Evolutionary conservation across 2,329 filamentous ascomycete species (phyloP), one percentile per base, ranked within the genome.

Genomic region (Sporothrix dimorphospora): DNA sequence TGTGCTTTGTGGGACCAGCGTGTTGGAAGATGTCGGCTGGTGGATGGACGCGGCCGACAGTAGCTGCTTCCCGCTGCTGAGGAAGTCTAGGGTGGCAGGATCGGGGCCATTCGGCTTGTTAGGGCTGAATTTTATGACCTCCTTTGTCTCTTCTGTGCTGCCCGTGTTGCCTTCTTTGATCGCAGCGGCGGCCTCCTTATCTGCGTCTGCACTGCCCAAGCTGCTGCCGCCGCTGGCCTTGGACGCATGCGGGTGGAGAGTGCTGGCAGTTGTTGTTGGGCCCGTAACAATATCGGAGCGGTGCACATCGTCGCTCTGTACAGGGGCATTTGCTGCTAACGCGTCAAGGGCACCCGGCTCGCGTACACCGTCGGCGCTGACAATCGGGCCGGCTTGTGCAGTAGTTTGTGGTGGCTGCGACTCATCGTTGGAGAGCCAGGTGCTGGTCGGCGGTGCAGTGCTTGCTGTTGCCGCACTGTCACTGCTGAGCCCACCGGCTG

Each of bases 1-100:
- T 0, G 84, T 88, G 77, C 91, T 89, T 73, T 90, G 86, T 0
- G 84, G 83, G 0, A 90, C 80, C 5, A 75, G 73, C 14, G 75
- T 75, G 4, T 67, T 49, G 1, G 40, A 49, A 27, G 67, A 55
- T 21, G 30, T 72, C 71, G 77, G 77, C 16, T 78, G 38, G 19
- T 75, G 73, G 12, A 78, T 76, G 49, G 76, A 76, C 0, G 73
- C 70, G 45, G 78, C 72, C 0, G 77, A 73, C 9, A 72, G 61
- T 14, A 72, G 70, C 72, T 75, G 75, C 5, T 76, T 69, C n/a
- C 79, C 79, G 12, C 72, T 69, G 57, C 73, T 71, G 16, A 80
- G 73, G 57, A 77, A 80, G 30, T 75, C 42, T n/a, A 73, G 49
- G 3, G 76, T 77, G 21, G 66, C 69, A 5, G 69, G 40, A 19